phyloP scores from a whole-genome alignment of 495 filamentous ascomycete species.

The Lindgomyces ingoldianus region DNA sequence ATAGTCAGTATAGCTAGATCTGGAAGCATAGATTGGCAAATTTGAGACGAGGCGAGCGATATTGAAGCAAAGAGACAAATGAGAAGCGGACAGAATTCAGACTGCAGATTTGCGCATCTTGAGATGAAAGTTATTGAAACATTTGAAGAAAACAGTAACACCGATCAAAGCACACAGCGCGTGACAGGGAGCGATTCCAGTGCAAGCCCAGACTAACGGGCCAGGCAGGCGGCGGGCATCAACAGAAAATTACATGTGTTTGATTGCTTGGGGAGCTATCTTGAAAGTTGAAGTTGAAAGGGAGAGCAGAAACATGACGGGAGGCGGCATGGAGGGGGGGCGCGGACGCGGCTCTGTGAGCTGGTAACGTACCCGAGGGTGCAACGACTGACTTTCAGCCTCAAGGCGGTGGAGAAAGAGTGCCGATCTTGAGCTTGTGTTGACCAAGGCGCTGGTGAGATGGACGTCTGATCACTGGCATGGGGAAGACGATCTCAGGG shows the following conservation, averaged over 20 bases:
- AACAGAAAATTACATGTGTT: slow-evolving; percentile 5
- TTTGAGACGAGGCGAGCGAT: neutral
- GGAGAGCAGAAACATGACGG: neutral
- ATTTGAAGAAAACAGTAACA: neutral
- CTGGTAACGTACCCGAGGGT: slow-evolving; percentile 30
- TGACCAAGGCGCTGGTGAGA: slow-evolving; percentile 26
- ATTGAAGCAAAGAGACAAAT: neutral
- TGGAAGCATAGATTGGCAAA: neutral
- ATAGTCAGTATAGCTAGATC: slow-evolving; percentile 16
- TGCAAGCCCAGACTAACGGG: neutral
- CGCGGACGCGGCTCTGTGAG: slow-evolving; percentile 30
- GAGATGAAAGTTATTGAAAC: neutral
- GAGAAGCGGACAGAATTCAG: neutral
- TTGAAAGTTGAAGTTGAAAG: neutral
- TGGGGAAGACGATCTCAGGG: slow-evolving; percentile 35
- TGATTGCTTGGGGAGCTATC: slow-evolving; percentile 2
- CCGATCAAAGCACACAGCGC: neutral
- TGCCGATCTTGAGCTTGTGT: slow-evolving; percentile 31
- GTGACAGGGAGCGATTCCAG: neutral
- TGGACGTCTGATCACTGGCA: slow-evolving; percentile 22
- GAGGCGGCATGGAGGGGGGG: neutral
- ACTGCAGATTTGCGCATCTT: neutral
- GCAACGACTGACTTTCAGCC: slow-evolving; percentile 32
- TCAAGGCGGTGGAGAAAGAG: slow-evolving; percentile 33
- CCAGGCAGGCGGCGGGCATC: neutral